Evolutionary conservation across 202 grass and related monocot genomes (phyloP), one percentile per base, ranked within the genome.

Genomic region (Setaria viridis): DNA sequence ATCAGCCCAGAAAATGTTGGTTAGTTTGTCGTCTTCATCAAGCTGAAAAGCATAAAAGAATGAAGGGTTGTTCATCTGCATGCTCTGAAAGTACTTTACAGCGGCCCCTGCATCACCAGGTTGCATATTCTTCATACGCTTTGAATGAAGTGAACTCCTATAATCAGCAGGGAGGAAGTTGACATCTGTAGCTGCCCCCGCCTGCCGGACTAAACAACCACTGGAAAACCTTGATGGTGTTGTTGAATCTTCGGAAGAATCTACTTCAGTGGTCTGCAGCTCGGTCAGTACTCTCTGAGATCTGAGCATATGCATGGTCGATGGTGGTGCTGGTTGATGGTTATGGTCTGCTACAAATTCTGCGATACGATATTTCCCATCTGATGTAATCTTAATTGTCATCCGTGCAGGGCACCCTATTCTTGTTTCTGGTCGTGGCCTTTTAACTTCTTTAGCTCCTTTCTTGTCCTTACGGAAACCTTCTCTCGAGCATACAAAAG

Each of bases 401-500:
- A 98, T 88, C 58, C 89, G 89, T 57, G 95, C 95, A 57, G 68
- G 83, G 77, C 95, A 97, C 20, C 95, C 95, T 59, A 98, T 92
- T 86, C 95, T 89, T 81, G 95, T 98, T 85, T 95, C 92, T 63
- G 95, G 91, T 8, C 91, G 69, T 59, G 95, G 92, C 69, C 90
- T 95, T 71, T 95, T 95, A 19, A 98, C 95, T 84, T 95, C 91
- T 69, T 98, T 95, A 74, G 88, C 88, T 50, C 91, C 92, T 73
- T 98, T 98, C 90, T 98, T 98, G 74, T 95, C 95, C 84, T 98
- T 98, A 34, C 92, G 87, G 37, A 95, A 98, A 82, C 95, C 92
- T 93, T 98, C 91, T 90, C 95, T 95, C 4, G 91, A 98, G 91
- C 95, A 98, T 76, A 95, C 91, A 91, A 92, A 98, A 4, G 91